These are phyloP conservation scores for Russula vinacea DNA, from an alignment of 768 basidiomycete genomes.

Conservation along the genomic window DNA sequence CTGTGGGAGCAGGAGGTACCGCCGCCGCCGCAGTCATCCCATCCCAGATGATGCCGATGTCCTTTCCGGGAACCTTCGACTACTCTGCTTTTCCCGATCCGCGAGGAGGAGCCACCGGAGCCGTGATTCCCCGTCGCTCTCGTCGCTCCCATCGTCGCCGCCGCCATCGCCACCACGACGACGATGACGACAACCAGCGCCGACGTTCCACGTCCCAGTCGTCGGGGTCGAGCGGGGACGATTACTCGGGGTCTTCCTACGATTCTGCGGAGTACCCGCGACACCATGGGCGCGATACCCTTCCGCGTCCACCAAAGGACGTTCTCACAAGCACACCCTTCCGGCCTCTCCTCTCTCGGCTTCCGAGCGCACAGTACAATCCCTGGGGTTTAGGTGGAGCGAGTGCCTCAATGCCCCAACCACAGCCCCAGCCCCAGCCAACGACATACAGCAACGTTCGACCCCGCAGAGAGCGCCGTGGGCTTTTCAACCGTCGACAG, in stretches of 20 bases:
- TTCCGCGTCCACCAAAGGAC: constrained; percentile 61
- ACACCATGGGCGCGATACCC: constrained; percentile 45
- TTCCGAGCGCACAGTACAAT: constrained; percentile 41
- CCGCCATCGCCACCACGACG: background rate
- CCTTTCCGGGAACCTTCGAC: constrained; percentile 2
- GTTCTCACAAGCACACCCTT: constrained; percentile 59
- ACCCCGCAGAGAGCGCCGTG: constrained; percentile 13
- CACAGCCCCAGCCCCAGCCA: background rate
- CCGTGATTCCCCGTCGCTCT: constrained; percentile 6
- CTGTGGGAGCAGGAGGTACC: background rate
- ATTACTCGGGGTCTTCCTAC: constrained; percentile 9
- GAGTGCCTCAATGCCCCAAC: background rate
- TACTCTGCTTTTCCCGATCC: constrained; percentile 13
- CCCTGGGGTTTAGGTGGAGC: constrained; percentile 26
- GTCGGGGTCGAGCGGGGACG: background rate
- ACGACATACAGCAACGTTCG: constrained; percentile 8
- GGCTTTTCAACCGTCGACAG: constrained; percentile 11
- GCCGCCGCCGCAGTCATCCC: constrained; percentile 1
- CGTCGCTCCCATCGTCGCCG: constrained; percentile 11
- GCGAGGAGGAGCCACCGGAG: background rate
- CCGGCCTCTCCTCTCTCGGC: constrained; percentile 47
- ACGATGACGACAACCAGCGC: background rate
- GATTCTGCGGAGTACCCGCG: constrained; percentile 13
- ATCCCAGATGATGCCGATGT: constrained; percentile 12
- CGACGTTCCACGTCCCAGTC: constrained; percentile 20